Evolutionary conservation across 1,284 basidiomycete genomes (phyloP), one percentile per base, ranked within the genome.

Genomic region (Sanguinoderma infundibulare): DNA sequence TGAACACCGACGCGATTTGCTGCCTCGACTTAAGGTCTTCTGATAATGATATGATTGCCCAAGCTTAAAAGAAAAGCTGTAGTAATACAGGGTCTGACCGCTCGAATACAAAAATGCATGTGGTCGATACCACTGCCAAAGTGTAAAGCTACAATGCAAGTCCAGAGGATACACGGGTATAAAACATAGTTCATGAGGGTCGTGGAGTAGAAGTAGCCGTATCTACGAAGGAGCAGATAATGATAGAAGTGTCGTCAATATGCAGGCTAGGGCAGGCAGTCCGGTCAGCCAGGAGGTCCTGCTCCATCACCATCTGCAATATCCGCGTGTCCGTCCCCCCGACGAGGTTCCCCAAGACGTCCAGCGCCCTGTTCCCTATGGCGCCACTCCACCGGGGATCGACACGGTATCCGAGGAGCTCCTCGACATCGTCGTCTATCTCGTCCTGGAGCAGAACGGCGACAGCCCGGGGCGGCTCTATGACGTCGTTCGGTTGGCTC

Each of bases 281-380:
- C 20, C 30, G 22, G 12, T 57, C 59, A 8, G 34, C 34, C 17
- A 60, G 53, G 3, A 54, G 49, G 9, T 35, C 44, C 36, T 58
- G 49, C 49, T 60, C 40, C 56, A 53, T 39, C 22, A 60, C 53
- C 56, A 59, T 26, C 28, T 61, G 55, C 55, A 64, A 34, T 12
- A 39, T 49, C 10, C 36, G 32, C 5, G n/a, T 26, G 36, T 59
- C 28, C 5, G 55, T 61, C 3, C 64, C 58, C 4, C 61, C 64
- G 4, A 63, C 40, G 24, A 63, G 59, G 34, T 65, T 65, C 20
- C 64, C 64, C 5, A 65, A 51, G 14, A 65, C 40, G 51, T 65
- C 64, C 14, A 56, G 28, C 2, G 64, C 61, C 42, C 53, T 46
- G 44, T 62, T 65, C 8, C 34, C 20, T 7, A 44, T 34, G 5